These are phyloP conservation scores for Penicillium malachiteum DNA, from an alignment of 495 filamentous ascomycete species.

Conservation along the genomic window DNA sequence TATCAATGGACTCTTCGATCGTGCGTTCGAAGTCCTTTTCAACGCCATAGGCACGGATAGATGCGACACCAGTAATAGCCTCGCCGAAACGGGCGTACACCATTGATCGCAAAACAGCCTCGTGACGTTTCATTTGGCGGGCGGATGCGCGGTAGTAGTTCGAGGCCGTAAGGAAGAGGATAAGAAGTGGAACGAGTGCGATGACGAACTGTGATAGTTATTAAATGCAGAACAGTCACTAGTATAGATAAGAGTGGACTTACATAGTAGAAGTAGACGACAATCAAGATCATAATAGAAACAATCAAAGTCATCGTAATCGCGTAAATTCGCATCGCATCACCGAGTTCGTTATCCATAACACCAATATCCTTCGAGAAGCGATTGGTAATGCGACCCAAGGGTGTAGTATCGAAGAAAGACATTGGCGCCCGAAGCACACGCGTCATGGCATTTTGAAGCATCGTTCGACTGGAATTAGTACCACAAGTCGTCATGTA, in stretches of 20 bases:
- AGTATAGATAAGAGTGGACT: slow-evolving; percentile 8
- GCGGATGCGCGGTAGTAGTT: slow-evolving; percentile 89
- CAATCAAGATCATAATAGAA: slow-evolving; percentile 83
- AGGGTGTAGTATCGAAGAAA: slow-evolving; percentile 95
- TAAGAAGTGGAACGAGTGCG: slow-evolving; percentile 75
- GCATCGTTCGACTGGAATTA: slow-evolving; percentile 74
- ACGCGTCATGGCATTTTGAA: slow-evolving; percentile 74
- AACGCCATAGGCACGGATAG: slow-evolving; percentile 86
- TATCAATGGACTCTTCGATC: slow-evolving; percentile 70
- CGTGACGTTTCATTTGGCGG: slow-evolving; percentile 90
- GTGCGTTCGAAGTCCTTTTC: slow-evolving; percentile 67
- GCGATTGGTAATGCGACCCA: slow-evolving; percentile 95
- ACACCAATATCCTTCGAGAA: slow-evolving; percentile 94
- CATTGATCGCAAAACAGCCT: slow-evolving; percentile 78
- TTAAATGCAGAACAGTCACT: not conserved
- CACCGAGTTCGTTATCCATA: slow-evolving; percentile 91
- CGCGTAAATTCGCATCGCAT: slow-evolving; percentile 91
- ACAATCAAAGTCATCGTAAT: slow-evolving; percentile 76
- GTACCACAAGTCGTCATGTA: slow-evolving; percentile 66
- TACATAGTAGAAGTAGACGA: slow-evolving; percentile 84
- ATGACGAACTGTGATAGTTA: slow-evolving; percentile 63
- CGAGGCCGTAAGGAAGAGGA: slow-evolving; percentile 79
- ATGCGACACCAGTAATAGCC: slow-evolving; percentile 76
- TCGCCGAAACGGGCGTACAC: slow-evolving; percentile 94
- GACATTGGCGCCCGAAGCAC: slow-evolving; percentile 90